Evolutionary conservation across 225 moss, liverwort and hornwort species (phyloP).

Genomic region (Pseudoscleropodium purum): DNA sequence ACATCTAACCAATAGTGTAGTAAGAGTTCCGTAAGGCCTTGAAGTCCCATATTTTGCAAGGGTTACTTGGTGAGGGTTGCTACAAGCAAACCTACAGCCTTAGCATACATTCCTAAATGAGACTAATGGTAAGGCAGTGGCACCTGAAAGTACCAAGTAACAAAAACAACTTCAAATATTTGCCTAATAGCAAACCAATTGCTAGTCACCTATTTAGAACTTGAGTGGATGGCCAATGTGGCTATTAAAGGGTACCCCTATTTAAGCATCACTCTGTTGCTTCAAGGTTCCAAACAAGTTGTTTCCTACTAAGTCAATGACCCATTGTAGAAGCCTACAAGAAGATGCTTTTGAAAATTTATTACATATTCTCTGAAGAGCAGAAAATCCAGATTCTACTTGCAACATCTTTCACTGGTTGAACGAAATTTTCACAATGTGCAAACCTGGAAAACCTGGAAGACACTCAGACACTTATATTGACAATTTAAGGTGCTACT

Average conservation of each 20-base stretch:
- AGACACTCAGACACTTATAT: not conserved
- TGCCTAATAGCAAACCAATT: not conserved
- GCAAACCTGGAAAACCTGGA: no score
- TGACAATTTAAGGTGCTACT: not conserved
- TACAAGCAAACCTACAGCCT: no score
- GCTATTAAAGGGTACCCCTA: not conserved
- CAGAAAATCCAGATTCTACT: not conserved
- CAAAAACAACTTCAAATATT: not conserved
- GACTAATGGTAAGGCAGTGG: not conserved
- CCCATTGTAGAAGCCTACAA: not conserved
- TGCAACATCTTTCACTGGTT: not conserved
- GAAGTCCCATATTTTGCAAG: no score
- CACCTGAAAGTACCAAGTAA: not conserved
- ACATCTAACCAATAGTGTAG: no score
- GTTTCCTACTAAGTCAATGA: not conserved
- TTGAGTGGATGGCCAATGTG: not conserved
- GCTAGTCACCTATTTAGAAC: not conserved
- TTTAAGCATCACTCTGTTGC: not conserved
- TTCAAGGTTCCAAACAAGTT: not conserved
- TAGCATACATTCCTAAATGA: not conserved
- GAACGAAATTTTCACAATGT: not conserved
- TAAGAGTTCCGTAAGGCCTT: no score
- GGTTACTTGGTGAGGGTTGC: no score
- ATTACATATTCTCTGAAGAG: not conserved
- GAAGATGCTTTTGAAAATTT: not conserved